Percentiles rank a stretch among this genome's conserved stretches.
Conservation (phyloP, 2,329 filamentous ascomycete genomes). For the Lachnellula subtilissima region DNA sequence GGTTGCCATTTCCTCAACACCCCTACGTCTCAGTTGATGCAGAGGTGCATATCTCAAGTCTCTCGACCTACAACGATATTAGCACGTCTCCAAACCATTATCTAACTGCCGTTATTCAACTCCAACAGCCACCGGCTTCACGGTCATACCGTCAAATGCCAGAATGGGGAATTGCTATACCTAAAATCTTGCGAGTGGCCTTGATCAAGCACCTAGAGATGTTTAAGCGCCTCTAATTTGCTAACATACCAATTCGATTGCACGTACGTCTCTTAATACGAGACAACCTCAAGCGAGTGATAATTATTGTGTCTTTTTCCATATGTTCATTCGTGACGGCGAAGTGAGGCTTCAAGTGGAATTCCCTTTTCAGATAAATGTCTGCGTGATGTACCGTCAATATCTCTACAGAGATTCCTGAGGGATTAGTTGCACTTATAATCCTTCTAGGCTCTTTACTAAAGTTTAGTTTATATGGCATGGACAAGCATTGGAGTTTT, state of each 20-base stretch:
- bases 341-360: constrained; percentile 9
- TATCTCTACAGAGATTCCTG: constrained; percentile 8
- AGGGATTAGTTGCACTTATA: not conserved
- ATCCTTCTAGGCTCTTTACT: not conserved
- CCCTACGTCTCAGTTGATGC: not conserved
- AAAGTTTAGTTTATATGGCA: too few species aligned
- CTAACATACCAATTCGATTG: constrained; percentile 12
- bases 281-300: constrained; percentile 7
- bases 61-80: not conserved
- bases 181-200: constrained; percentile 6
- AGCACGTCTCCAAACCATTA: not conserved
- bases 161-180: constrained; percentile 10
- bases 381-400: constrained; percentile 13
- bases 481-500: too few species aligned
- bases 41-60: not conserved
- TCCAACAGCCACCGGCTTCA: not conserved
- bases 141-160: constrained; percentile 8
- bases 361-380: constrained; percentile 20
- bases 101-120: not conserved
- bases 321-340: constrained; percentile 6
- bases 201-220: not conserved
- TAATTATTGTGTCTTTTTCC: constrained; percentile 13
- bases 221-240: constrained; percentile 2
- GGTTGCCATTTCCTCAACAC: not conserved
- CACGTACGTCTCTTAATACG: constrained; percentile 10